phyloP scores from a whole-genome alignment of 371 early-diverging fungal species.

The Mortierella sp. region DNA sequence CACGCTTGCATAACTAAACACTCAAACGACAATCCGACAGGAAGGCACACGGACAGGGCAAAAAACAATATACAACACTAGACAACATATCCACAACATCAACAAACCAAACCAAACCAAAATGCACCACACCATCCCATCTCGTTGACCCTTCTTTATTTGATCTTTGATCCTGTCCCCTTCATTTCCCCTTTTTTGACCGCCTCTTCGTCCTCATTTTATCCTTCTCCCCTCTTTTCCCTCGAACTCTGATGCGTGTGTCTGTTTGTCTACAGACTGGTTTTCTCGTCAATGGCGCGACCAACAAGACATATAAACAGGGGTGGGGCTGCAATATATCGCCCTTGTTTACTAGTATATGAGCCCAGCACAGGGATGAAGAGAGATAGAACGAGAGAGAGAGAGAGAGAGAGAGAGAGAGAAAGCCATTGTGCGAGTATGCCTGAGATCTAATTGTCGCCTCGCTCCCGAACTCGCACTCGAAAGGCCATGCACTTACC shows the following conservation, averaged over 20 bases:
- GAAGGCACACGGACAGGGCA: not conserved
- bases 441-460: not conserved
- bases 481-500: not conserved
- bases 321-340: not conserved
- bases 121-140: conserved; percentile 7
- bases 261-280: not conserved
- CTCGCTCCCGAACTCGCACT: not conserved
- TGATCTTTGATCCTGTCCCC: conserved; percentile 12
- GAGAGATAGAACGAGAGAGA: not conserved
- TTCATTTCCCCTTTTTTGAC: conserved; percentile 21
- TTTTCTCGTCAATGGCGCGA: not conserved
- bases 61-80: not conserved
- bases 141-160: not conserved
- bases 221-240: not conserved
- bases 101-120: not conserved
- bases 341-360: not conserved
- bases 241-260: not conserved
- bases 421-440: not conserved
- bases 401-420: not conserved
- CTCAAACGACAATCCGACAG: not conserved
- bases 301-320: not conserved
- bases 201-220: not conserved
- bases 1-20: not conserved
- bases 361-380: not conserved
- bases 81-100: not conserved